Base-by-base conservation (phyloP, 169 alveolate genomes). In the Plasmodium coatneyi region DNA sequence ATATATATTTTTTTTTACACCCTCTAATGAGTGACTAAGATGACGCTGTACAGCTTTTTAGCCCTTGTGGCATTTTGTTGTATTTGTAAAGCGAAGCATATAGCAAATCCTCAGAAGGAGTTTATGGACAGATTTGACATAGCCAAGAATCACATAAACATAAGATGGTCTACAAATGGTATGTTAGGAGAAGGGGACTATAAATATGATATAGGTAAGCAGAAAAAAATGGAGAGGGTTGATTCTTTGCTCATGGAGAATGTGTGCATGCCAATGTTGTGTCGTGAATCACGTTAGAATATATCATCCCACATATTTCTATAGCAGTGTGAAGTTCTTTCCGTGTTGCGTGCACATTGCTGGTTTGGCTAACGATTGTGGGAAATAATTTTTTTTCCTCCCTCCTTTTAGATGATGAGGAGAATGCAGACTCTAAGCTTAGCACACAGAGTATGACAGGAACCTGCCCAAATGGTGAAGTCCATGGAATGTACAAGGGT, bases 91-190 rank as follows among this genome's bases (percentile, higher is more conserved):
- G 72, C 81, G 10, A 14, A 19, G 71, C 74, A n/a, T 28, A 56
- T 78, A 39, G 52, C 19, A 25, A 87, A 87, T 71, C 90, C 93
- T 9, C 93, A 87, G 82, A 72, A 87, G 71, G 93, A 41, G 30
- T 87, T 87, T 79, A 79, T 87, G 93, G 93, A 87, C 71, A 87
- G 93, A 41, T 87, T 79, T 87, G 71, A 87, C 49, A 78, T 79
- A 78, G 28, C 39, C n/a, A 87, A 60, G 54, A 87, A 87, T 52
- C 83, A 78, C 71, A 52, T 84, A 56, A 76, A 84, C 32, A 84
- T 84, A 49, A 84, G 46, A 16, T 84, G 93, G 93, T 32, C 84
- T 30, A 84, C 46, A 3, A 43, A 28, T n/a, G 93, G 93, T 32
- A 22, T 22, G 19, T 16, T 70, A 39, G 93, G 93, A 49, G 25